A percentile compares a stretch with the other conserved stretches of the same genome.
These are phyloP conservation scores for Lagenidium sp. DNA, from an alignment of 352 stramenopile species.

Conservation along the genomic window DNA sequence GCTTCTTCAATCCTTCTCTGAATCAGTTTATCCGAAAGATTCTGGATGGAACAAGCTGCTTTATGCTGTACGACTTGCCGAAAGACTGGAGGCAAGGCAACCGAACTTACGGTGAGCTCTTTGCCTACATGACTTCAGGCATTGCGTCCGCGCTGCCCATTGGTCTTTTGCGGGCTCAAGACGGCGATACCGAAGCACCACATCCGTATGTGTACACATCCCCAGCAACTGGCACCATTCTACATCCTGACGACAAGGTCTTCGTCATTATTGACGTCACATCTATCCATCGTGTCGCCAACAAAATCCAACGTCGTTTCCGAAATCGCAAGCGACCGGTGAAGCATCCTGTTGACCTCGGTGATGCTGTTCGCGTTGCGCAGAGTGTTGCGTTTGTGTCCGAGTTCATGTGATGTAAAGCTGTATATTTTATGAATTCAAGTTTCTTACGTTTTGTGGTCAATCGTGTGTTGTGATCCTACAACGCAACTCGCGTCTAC, in stretches of 20 bases:
- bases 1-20: constrained; percentile 83
- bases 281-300: constrained; percentile 59
- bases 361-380: too few species aligned
- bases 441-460: too few species aligned
- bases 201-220: constrained; percentile 82
- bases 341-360: too few species aligned
- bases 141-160: constrained; percentile 71
- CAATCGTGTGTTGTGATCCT: too few species aligned
- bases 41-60: constrained; percentile 78
- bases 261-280: constrained; percentile 76
- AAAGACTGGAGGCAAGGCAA: constrained; percentile 32
- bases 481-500: too few species aligned
- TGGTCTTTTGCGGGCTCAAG: constrained; percentile 52
- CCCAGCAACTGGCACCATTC: constrained; percentile 40
- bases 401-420: too few species aligned
- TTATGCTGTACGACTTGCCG: constrained; percentile 74
- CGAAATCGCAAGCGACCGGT: constrained; percentile 16
- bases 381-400: too few species aligned
- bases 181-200: constrained; percentile 30
- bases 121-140: constrained; percentile 65
- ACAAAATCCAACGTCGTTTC: constrained; percentile 71
- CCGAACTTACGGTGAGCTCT: constrained; percentile 61
- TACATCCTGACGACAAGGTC: constrained; percentile 68
- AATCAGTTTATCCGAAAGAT: constrained; percentile 80
- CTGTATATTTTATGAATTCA: too few species aligned